Percentiles rank a stretch among this genome's conserved stretches.
These are phyloP conservation scores for Parascedosporium putredinis DNA, from an alignment of 2,329 filamentous ascomycete genomes.

Conservation along the genomic window DNA sequence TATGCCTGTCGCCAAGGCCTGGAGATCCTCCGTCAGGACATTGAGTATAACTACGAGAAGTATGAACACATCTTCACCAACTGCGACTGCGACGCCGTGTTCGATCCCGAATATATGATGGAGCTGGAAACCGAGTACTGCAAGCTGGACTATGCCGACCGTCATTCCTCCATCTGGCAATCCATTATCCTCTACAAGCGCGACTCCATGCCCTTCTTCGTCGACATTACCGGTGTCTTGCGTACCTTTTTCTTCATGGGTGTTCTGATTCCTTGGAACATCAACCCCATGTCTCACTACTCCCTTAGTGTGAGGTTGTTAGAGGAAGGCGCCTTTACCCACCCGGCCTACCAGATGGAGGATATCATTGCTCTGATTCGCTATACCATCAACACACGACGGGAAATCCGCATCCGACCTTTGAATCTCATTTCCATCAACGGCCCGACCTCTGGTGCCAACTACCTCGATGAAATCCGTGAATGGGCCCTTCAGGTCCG, in stretches of 20 bases:
- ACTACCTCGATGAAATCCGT: slow-evolving; percentile 6
- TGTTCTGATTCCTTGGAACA: slow-evolving; percentile 13
- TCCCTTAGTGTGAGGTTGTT: slow-evolving; percentile 8
- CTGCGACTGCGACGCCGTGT: slow-evolving; percentile 16
- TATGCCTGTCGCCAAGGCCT: slow-evolving; percentile 9
- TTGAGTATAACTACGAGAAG: slow-evolving; percentile 13
- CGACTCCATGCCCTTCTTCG: slow-evolving; percentile 16
- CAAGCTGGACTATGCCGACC: slow-evolving; percentile 9
- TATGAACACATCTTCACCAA: slow-evolving; percentile 17
- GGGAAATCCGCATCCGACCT: slow-evolving; percentile 8
- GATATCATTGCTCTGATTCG: slow-evolving; percentile 8
- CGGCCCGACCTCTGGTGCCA: slow-evolving; percentile 7
- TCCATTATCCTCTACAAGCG: slow-evolving; percentile 16
- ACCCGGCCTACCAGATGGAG: slow-evolving; percentile 8
- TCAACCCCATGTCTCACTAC: slow-evolving; percentile 8
- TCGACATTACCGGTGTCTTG: slow-evolving; percentile 16
- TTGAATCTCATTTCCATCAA: slow-evolving; percentile 8
- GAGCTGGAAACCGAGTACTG: slow-evolving; percentile 10
- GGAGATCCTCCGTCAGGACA: slow-evolving; percentile 9
- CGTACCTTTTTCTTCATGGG: slow-evolving; percentile 18
- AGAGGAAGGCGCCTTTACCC: slow-evolving; percentile 7
- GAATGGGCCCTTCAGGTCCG: slow-evolving; percentile 8
- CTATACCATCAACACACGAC: slow-evolving; percentile 7
- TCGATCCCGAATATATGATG: slow-evolving; percentile 15
- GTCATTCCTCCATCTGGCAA: slow-evolving; percentile 17